A percentile compares a stretch with the other conserved stretches of the same genome.
Evolutionary conservation across 805 yeast species (phyloP).

Genomic region (Candida orba): DNA sequence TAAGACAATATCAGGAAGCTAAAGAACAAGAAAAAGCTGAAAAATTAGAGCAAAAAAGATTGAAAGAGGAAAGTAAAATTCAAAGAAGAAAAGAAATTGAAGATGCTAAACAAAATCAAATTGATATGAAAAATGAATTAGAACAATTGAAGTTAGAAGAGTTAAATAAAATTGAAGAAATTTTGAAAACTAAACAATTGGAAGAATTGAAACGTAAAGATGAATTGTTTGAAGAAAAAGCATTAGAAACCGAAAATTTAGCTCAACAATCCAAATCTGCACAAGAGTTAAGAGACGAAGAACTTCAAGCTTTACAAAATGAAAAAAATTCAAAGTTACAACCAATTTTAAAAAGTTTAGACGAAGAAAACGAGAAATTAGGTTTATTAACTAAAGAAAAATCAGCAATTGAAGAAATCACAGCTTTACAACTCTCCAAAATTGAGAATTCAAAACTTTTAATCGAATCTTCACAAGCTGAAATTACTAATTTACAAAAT

Average conservation of each 20-base stretch:
- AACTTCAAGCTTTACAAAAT: conserved; percentile 34
- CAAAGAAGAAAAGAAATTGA: conserved; percentile 30
- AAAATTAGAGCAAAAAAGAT: conserved; percentile 33
- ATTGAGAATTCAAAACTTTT: conserved; percentile 35
- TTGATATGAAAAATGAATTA: conserved; percentile 22
- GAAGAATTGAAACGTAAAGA: conserved; percentile 20
- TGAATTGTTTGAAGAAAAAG: conserved; percentile 26
- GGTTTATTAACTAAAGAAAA: conserved; percentile 44
- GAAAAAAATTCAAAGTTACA: conserved; percentile 47
- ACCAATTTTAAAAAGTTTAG: conserved; percentile 48
- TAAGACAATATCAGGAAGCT: conserved; percentile 33
- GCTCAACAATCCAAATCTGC: conserved; percentile 28
- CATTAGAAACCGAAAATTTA: conserved; percentile 19
- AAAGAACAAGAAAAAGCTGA: conserved; percentile 32
- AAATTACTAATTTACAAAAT: conserved; percentile 32
- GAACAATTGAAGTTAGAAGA: conserved; percentile 29
- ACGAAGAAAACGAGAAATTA: conserved; percentile 41
- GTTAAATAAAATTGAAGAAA: conserved; percentile 29
- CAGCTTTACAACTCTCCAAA: conserved; percentile 37
- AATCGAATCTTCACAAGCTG: conserved; percentile 35
- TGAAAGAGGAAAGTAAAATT: conserved; percentile 29
- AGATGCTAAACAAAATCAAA: conserved; percentile 25
- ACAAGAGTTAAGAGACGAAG: conserved; percentile 40
- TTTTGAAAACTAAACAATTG: conserved; percentile 28
- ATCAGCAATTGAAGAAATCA: conserved; percentile 38